Conservation (phyloP, 202 grass and related monocot species). For the Setaria viridis region DNA sequence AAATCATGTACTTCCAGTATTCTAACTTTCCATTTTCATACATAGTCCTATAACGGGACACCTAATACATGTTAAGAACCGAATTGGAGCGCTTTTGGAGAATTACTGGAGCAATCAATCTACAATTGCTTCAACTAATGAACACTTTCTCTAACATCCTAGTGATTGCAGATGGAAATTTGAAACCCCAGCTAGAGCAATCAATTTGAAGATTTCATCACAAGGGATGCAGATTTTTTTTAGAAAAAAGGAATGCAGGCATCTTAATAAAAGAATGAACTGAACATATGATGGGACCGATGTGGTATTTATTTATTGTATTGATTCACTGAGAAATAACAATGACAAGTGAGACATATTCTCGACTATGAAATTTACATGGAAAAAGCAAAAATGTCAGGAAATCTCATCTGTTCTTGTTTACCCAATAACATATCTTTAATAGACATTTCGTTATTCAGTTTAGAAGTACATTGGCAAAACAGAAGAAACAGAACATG, state of each 20-base stretch:
- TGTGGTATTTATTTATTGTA: background rate
- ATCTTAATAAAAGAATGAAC: background rate
- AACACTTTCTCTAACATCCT: background rate
- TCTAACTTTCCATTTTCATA: background rate
- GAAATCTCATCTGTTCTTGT: background rate
- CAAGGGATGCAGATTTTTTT: background rate
- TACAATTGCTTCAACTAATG: background rate
- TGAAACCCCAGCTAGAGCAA: background rate
- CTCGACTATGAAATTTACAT: background rate
- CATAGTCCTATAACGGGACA: background rate
- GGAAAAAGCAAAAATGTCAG: background rate
- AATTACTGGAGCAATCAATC: background rate
- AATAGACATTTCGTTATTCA: background rate
- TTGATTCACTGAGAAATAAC: constrained; percentile 7
- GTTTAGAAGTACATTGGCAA: background rate
- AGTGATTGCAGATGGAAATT: background rate
- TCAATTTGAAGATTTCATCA: background rate
- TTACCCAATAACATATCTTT: background rate
- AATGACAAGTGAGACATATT: background rate
- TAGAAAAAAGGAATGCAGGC: no score
- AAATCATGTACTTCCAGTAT: constrained; percentile 14
- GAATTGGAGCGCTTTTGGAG: background rate
- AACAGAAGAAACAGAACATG: background rate
- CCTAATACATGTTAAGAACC: background rate
- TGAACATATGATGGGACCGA: background rate